phyloP scores from a whole-genome alignment of 352 stramenopile genomes.

The Globisporangium acanthophoron region DNA sequence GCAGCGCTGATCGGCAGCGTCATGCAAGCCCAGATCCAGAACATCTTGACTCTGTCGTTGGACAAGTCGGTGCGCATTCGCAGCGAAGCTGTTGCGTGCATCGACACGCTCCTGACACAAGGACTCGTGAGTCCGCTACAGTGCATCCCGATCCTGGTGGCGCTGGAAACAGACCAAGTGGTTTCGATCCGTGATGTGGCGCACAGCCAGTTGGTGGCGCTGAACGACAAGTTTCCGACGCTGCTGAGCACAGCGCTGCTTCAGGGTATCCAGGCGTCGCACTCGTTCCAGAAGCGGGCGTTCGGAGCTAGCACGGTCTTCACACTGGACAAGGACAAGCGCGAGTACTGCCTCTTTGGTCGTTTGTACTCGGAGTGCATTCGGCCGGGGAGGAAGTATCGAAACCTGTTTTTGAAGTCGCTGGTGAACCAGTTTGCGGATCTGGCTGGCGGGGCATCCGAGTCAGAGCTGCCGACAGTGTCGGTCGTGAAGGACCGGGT shows the following conservation, averaged over 20 bases:
- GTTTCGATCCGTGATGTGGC: constrained; percentile 56
- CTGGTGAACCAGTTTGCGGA: constrained; percentile 71
- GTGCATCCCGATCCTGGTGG: constrained; percentile 77
- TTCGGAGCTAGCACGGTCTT: constrained; percentile 48
- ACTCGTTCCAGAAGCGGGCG: constrained; percentile 58
- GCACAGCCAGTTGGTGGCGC: constrained; percentile 52
- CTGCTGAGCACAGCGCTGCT: constrained; percentile 48
- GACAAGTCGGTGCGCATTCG: constrained; percentile 58
- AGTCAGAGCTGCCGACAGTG: constrained; percentile 1
- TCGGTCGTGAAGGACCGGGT: constrained; percentile 18
- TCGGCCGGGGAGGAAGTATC: constrained; percentile 28
- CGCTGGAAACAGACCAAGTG: constrained; percentile 71
- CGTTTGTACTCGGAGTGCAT: constrained; percentile 67
- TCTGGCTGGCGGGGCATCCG: constrained; percentile 13
- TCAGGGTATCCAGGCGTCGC: constrained; percentile 55
- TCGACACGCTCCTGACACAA: constrained; percentile 65
- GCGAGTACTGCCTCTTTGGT: constrained; percentile 65
- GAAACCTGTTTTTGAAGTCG: constrained; percentile 58
- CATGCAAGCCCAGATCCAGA: constrained; percentile 77
- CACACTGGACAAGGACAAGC: constrained; percentile 61
- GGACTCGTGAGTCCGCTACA: constrained; percentile 72
- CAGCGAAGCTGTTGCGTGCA: constrained; percentile 58
- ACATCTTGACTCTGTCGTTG: constrained; percentile 50
- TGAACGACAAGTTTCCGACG: constrained; percentile 55
- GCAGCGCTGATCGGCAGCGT: constrained; percentile 81